These are phyloP conservation scores for Alternaria conjuncta DNA, from an alignment of 2,329 filamentous ascomycete species.

Conservation along the genomic window DNA sequence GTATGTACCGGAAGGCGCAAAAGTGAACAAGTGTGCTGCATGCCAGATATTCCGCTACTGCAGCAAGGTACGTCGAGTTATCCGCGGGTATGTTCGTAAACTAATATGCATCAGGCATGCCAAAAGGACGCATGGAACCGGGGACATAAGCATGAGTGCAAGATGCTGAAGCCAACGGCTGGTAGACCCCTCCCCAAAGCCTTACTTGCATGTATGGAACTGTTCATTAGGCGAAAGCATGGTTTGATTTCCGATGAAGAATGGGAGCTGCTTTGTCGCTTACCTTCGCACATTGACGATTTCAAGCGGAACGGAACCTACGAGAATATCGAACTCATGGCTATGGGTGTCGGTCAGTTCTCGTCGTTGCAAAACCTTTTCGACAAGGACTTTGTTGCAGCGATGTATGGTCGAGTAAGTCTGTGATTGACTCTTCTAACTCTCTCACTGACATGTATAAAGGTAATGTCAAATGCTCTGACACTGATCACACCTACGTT, in stretches of 20 bases:
- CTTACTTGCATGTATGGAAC: constrained; percentile 62
- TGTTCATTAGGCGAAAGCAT: constrained; percentile 56
- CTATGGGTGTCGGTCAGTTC: constrained; percentile 62
- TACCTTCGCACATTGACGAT: constrained; percentile 59
- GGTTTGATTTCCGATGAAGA: constrained; percentile 47
- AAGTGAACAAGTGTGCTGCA: constrained; percentile 62
- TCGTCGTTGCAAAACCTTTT: constrained; percentile 52
- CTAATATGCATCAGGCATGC: constrained; percentile 55
- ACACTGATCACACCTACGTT: constrained; percentile 63
- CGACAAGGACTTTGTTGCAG: constrained; percentile 50
- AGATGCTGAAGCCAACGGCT: constrained; percentile 55
- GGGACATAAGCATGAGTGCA: constrained; percentile 66
- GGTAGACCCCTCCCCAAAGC: constrained; percentile 59
- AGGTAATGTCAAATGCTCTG: constrained; percentile 63
- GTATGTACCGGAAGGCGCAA: constrained; percentile 41
- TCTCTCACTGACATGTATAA: constrained; percentile 26
- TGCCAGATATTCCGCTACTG: constrained; percentile 67
- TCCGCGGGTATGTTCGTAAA: neutral
- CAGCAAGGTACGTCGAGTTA: constrained; percentile 55
- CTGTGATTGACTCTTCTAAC: neutral
- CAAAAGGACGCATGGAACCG: constrained; percentile 66
- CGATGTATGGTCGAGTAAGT: constrained; percentile 55
- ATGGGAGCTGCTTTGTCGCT: constrained; percentile 51
- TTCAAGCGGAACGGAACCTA: constrained; percentile 51
- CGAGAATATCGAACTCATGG: constrained; percentile 59